Percentiles rank a stretch among this genome's conserved stretches.
Conservation (phyloP, 108 stramenopile species). For the Nitzschia sp. region DNA sequence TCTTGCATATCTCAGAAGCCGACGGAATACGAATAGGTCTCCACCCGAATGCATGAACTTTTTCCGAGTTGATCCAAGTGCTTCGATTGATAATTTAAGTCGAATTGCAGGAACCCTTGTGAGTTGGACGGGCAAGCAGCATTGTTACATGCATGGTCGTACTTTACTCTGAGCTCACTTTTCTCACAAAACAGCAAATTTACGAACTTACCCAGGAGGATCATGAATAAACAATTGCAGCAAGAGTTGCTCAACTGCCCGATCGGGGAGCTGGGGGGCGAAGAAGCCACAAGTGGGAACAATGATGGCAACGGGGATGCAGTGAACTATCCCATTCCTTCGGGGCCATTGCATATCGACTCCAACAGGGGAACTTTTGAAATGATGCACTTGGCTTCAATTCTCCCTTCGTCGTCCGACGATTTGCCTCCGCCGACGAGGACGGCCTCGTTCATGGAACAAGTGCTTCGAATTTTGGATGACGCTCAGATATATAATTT, state of each 20-base stretch:
- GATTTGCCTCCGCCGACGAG: not conserved
- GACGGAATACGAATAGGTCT: too few species aligned
- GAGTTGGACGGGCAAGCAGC: too few species aligned
- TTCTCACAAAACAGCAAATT: not conserved
- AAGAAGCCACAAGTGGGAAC: too few species aligned
- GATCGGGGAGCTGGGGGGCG: not conserved
- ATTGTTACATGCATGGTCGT: too few species aligned
- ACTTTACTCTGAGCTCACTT: not conserved
- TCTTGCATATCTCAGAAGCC: too few species aligned
- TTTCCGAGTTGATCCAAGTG: too few species aligned
- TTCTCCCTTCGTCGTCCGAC: not conserved
- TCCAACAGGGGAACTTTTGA: not conserved
- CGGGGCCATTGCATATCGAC: not conserved
- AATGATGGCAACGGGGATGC: not conserved
- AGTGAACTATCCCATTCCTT: not conserved
- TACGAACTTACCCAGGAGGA: not conserved
- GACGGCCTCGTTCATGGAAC: constrained; percentile 6
- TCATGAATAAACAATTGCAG: not conserved
- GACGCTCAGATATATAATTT: constrained; percentile 7
- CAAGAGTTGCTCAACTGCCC: constrained; percentile 1
- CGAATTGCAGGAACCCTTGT: too few species aligned
- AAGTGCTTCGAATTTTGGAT: constrained; percentile 27
- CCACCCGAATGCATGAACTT: too few species aligned
- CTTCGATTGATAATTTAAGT: too few species aligned
- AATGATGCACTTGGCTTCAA: not conserved